These are phyloP conservation scores for Warburgia ugandensis DNA, from an alignment of 164 flowering plant genomes.

Conservation along the genomic window DNA sequence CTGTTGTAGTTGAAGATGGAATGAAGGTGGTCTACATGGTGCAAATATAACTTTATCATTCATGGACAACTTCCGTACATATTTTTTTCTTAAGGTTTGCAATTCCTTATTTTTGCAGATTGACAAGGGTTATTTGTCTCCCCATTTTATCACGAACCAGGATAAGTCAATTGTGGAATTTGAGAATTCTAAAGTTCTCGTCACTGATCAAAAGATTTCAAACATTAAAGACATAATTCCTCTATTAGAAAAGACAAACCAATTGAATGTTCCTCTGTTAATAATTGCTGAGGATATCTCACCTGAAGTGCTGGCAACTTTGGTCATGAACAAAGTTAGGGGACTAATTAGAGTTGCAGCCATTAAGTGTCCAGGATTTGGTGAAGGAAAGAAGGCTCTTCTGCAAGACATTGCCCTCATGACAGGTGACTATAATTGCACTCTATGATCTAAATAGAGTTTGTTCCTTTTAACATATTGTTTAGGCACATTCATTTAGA, in stretches of 20 bases:
- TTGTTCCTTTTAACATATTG: too few relatives aligned
- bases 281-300: conserved; percentile 81
- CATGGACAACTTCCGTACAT: background rate
- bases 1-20: conserved; percentile 73
- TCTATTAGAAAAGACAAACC: conserved; percentile 70
- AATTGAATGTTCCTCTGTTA: conserved; percentile 75
- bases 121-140: conserved; percentile 88
- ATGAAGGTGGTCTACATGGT: conserved; percentile 54
- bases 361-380: conserved; percentile 75
- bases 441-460: too few relatives aligned
- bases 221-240: conserved; percentile 61
- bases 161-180: conserved; percentile 66
- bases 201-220: conserved; percentile 74
- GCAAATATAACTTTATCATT: background rate
- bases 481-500: too few relatives aligned
- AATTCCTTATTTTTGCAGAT: conserved; percentile 35
- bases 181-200: conserved; percentile 72
- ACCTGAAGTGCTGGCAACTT: conserved; percentile 49
- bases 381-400: conserved; percentile 72
- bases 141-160: conserved; percentile 65
- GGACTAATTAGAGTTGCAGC: conserved; percentile 73
- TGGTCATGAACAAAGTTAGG: conserved; percentile 58
- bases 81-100: background rate
- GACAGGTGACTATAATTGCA: conserved; percentile 59
- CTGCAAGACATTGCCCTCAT: conserved; percentile 88